These are phyloP conservation scores for Filosporella fistucella DNA, from an alignment of 495 filamentous ascomycete species.

Conservation along the genomic window DNA sequence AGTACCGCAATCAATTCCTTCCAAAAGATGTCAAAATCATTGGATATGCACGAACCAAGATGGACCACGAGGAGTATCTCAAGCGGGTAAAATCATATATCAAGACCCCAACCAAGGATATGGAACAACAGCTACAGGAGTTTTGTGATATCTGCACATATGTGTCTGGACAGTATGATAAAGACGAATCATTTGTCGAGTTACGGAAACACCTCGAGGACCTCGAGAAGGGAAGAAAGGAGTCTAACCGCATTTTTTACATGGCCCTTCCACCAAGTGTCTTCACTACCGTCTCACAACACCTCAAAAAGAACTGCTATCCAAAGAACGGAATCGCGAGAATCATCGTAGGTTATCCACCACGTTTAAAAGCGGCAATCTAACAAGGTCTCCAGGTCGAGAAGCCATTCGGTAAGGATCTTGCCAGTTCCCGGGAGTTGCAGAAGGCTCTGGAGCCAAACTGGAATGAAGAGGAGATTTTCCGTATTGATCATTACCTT, in stretches of 20 bases:
- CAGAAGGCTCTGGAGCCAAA: conserved; percentile 94
- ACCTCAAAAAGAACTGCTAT: conserved; percentile 96
- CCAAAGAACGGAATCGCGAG: conserved; percentile 83
- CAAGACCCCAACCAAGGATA: conserved; percentile 97
- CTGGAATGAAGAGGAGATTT: conserved; percentile 99
- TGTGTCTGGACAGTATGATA: conserved; percentile 93
- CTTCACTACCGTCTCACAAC: conserved; percentile 95
- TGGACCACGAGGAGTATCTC: conserved; percentile 95
- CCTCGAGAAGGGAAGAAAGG: conserved; percentile 74
- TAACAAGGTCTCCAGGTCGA: conserved; percentile 74
- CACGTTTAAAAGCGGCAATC: neutral
- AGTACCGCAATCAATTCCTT: conserved; percentile 98
- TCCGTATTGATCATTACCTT: conserved; percentile 99
- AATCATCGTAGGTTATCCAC: conserved; percentile 69
- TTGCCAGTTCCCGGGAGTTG: conserved; percentile 87
- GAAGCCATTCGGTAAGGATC: conserved; percentile 98
- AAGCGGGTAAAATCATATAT: conserved; percentile 95
- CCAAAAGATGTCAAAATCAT: conserved; percentile 97
- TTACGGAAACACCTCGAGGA: conserved; percentile 87
- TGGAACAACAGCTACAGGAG: conserved; percentile 87
- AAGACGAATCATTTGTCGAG: conserved; percentile 89
- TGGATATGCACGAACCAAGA: conserved; percentile 98
- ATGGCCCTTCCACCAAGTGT: conserved; percentile 98
- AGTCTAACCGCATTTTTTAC: conserved; percentile 94
- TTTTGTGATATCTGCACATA: conserved; percentile 90